Evolutionary conservation across 495 filamentous ascomycete species (phyloP), one percentile per base, ranked within the genome.

Genomic region (Neurospora sp.): DNA sequence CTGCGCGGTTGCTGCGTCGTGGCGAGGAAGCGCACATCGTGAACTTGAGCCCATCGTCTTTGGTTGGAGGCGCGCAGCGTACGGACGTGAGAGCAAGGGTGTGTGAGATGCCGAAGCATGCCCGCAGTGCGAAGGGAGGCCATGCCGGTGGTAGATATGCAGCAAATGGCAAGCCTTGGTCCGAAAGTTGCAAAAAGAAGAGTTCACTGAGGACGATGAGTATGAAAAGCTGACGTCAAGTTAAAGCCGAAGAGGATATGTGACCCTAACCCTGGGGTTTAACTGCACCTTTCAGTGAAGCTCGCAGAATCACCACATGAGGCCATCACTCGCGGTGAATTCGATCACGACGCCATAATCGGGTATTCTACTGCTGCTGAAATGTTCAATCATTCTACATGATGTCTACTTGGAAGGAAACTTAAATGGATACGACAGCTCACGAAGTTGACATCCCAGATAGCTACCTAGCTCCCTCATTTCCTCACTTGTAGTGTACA

Each of bases 1-100:
- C 84, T 86, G 40, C 90, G 89, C 37, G 88, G 83, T 16, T 74
- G 77, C 82, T 85, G 80, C 38, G 86, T 84, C 39, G 85, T 85
- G 31, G 91, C 92, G 23, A 97, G 85, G 85, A 96, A 97, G 59
- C 94, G 93, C 62, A 96, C 90, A 82, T 97, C 93, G 82, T 95
- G 92, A 11, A 97, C 94, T 75, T 92, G 93, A 10, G 96, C 96
- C 92, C 93, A 94, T 76, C 96, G 89, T 71, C 92, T 87, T 79
- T 98, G 96, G 75, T 80, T 70, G 48, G 73, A 77, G 23, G 69
- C 75, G 71, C 80, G 80, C 27, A 78, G 74, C 1, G 76, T 39
- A 20, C 78, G 75, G 8, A 78, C 38, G 27, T 77, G 75, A 74
- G 77, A 76, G 35, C 74, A 75, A 16, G 72, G 40, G n/a, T 39